Conservation (phyloP, 768 basidiomycete species). For the Amyloporia xantha region DNA sequence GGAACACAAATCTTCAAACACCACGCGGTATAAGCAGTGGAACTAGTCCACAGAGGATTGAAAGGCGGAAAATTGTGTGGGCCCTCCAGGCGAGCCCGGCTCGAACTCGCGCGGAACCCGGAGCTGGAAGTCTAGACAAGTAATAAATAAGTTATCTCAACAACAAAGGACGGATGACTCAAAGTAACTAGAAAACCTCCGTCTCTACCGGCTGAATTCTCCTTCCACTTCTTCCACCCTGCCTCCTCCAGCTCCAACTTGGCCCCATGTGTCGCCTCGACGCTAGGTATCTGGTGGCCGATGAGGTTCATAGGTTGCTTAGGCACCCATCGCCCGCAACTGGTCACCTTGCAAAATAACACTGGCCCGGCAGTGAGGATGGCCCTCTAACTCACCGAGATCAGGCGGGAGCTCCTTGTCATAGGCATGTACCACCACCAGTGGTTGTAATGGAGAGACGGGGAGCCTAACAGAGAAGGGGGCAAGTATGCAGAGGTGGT, state of each 20-base stretch:
- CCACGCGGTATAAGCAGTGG: not conserved
- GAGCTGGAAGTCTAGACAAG: slow-evolving; percentile 52
- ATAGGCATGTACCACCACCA: slow-evolving; percentile 3
- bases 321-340: slow-evolving; percentile 78
- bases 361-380: slow-evolving; percentile 62
- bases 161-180: not conserved
- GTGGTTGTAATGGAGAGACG: not conserved
- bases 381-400: slow-evolving; percentile 61
- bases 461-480: slow-evolving; percentile 13
- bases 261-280: slow-evolving; percentile 60
- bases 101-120: slow-evolving; percentile 48
- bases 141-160: slow-evolving; percentile 1
- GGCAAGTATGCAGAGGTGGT: slow-evolving; percentile 17
- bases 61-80: slow-evolving; percentile 55
- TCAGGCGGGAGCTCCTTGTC: slow-evolving; percentile 14
- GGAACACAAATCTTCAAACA: not conserved
- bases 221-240: slow-evolving; percentile 38
- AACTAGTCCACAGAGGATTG: too few relatives aligned
- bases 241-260: slow-evolving; percentile 64
- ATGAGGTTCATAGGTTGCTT: slow-evolving; percentile 38
- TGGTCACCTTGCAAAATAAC: slow-evolving; percentile 70
- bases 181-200: slow-evolving; percentile 31
- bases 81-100: slow-evolving; percentile 37
- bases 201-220: slow-evolving; percentile 61
- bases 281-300: slow-evolving; percentile 54